These are phyloP conservation scores for Phytophthora rubi DNA, from an alignment of 352 stramenopile genomes.

Conservation along the genomic window DNA sequence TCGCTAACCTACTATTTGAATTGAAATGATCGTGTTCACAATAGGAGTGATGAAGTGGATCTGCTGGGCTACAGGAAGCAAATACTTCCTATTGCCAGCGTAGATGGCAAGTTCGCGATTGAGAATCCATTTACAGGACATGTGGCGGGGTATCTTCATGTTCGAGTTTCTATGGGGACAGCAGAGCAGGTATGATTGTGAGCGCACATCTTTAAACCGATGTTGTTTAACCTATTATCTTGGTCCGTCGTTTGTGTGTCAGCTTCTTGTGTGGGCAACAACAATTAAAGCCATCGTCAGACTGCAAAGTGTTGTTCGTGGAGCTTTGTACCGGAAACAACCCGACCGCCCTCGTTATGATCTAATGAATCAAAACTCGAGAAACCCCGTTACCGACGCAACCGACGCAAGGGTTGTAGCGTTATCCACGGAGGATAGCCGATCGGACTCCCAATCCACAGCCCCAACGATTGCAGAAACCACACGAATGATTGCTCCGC, in stretches of 20 bases:
- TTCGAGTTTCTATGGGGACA: conserved; percentile 51
- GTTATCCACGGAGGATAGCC: background rate
- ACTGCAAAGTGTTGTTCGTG: conserved; percentile 46
- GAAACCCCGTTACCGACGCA: background rate
- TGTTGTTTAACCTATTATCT: background rate
- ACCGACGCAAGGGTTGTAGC: background rate
- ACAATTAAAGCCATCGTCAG: conserved; percentile 34
- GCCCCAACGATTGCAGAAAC: background rate
- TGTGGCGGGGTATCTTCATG: conserved; percentile 40
- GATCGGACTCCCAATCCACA: background rate
- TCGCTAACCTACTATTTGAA: background rate
- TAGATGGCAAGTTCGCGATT: conserved; percentile 45
- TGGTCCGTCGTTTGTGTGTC: background rate
- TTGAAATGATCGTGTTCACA: background rate
- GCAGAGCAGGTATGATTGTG: conserved; percentile 52
- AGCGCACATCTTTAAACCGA: background rate
- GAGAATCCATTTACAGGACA: conserved; percentile 52
- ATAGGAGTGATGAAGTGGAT: background rate
- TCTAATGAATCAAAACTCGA: background rate
- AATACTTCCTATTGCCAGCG: conserved; percentile 34
- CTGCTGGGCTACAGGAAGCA: conserved; percentile 8
- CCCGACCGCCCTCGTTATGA: background rate
- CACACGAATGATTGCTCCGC: background rate
- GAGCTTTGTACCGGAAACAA: conserved; percentile 25
- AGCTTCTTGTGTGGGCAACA: conserved; percentile 44